phyloP scores from a whole-genome alignment of 23 red algal species.

The Cyanidioschyzon merolae region DNA sequence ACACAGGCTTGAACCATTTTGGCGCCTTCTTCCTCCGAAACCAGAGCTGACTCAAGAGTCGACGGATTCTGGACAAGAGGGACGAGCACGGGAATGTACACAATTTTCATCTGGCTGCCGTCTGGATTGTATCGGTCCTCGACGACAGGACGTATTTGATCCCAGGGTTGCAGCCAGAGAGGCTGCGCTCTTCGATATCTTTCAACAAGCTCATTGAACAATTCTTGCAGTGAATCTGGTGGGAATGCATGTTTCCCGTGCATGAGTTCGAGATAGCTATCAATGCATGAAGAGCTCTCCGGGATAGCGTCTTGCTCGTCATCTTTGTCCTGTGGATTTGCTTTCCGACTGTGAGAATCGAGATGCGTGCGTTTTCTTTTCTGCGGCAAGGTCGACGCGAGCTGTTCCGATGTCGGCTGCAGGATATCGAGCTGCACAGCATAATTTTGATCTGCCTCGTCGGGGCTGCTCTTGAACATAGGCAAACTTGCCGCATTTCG shows the following conservation, averaged over 20 bases:
- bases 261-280: neutral
- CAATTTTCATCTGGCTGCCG: neutral
- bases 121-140: neutral
- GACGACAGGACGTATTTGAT: neutral
- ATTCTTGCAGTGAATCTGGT: neutral
- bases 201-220: neutral
- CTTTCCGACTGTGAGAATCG: neutral
- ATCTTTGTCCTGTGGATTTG: neutral
- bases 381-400: neutral
- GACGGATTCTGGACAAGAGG: neutral
- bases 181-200: neutral
- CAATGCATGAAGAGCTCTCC: neutral
- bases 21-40: neutral
- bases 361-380: neutral
- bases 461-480: neutral
- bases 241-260: neutral
- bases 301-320: neutral
- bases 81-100: slow-evolving; percentile 8
- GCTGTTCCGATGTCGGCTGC: neutral
- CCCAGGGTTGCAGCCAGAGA: neutral
- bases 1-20: neutral
- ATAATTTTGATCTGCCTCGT: neutral
- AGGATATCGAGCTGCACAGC: neutral
- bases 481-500: neutral
- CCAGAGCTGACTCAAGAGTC: neutral